Evolutionary conservation across 106 monocot genomes (phyloP), one percentile per base, ranked within the genome.

Genomic region (Allium fistulosum): DNA sequence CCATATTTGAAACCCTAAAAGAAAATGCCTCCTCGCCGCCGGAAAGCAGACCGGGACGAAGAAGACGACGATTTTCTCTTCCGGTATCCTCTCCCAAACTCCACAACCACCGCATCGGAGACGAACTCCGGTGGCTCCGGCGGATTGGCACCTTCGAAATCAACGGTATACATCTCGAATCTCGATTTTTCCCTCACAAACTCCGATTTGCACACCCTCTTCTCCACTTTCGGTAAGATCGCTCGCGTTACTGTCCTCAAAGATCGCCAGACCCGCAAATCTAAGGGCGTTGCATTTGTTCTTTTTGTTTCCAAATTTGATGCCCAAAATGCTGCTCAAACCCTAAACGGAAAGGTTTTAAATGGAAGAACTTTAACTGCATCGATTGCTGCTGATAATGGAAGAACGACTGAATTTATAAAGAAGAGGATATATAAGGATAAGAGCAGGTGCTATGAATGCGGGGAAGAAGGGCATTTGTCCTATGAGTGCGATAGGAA

Each of bases 211-310:
- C 97, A 99, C 87, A 86, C 86, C 67, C 71, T 99, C 76, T 92
- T 99, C 84, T 92, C 97, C 75, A 89, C 89, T 80, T 99, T 99
- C 77, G 97, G 97, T 49, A 88, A 88, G 66, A 84, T 99, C 53
- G 97, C 89, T 7, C 88, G 92, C 75, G 99, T 93, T 78, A 87
- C 99, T 49, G 81, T 99, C 70, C 73, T 93, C 53, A 99, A 99
- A 76, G 87, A 93, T 72, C 90, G 93, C 18, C 46, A 0, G 51
- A 57, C 84, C 57, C 97, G 92, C 67, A 77, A 47, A 17, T 83
- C 82, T 72, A 86, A 84, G 9, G 99, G 99, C 17, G 99, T 99
- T 66, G 99, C 99, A 69, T 99, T 99, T 77, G 82, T 93, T 67
- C 93, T 99, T 55, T 99, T 99, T 73, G 88, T 99, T 69, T 90